Base-by-base conservation (phyloP, 164 flowering plant species). In the Piper longum region DNA sequence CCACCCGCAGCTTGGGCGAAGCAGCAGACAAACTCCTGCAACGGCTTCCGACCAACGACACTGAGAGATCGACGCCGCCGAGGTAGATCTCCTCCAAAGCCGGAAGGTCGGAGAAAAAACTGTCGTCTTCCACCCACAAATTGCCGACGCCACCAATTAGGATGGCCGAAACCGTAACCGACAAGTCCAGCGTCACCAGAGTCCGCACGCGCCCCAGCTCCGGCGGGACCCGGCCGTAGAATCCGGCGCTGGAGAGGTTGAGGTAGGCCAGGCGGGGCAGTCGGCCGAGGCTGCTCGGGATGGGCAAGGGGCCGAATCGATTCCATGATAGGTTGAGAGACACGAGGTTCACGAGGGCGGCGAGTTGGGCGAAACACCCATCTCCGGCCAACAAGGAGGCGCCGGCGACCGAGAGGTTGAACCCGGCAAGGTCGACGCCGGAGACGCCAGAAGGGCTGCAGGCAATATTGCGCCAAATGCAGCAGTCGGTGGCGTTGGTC, bases 191-290 rank as follows among this genome's bases (percentile, higher is more conserved):
- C 3, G 65, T 55, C 60, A 73, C 70, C 62, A 73, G 70, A 63
- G 55, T 61, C 14, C 61, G 67, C 68, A 80, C 19, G 1, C 51
- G 60, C 1, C 82, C 72, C 4, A 83, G 62, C 59, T 62, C 76
- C 8, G 61, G 36, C 0, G 83, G 87, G 54, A 74, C 70, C 36
- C 82, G 85, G 18, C 85, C 85, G 0, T 14, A 26, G 51, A 83
- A 82, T 41, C 76, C 75, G 12, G 86, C 64, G 36, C 73, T 63
- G n/a, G 85, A 81, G 55, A 84, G 60, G 60, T 86, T 79, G 67
- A 84, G 80, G 63, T 70, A 54, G 16, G 26, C 68, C 71, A 83
- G 64, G 51, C 70, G 67, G 0, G 64, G 26, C 4, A 85, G 78
- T 16, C 52, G 64, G 17, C 4, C 68, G 19, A 85, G 54, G 52